phyloP scores from a whole-genome alignment of 2,329 filamentous ascomycete species.

The Neobulgaria alba region DNA sequence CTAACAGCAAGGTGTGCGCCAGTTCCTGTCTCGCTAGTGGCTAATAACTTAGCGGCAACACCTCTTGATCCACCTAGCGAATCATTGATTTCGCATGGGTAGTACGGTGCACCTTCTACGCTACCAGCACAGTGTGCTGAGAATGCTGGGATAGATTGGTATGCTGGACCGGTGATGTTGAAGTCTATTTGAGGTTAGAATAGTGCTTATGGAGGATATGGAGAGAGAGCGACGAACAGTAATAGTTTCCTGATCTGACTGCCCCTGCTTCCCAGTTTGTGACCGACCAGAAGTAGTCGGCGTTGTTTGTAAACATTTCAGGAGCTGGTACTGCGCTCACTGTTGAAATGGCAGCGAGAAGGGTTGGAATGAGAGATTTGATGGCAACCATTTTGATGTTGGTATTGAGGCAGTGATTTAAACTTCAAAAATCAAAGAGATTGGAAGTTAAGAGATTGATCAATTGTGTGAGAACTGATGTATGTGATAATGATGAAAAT shows the following conservation, averaged over 20 bases:
- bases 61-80: slow-evolving; percentile 3
- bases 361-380: slow-evolving; percentile 3
- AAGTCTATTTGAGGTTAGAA: slow-evolving; percentile 5
- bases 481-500: too few relatives aligned
- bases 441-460: too few relatives aligned
- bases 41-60: slow-evolving; percentile 7
- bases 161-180: slow-evolving; percentile 7
- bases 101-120: slow-evolving; percentile 2
- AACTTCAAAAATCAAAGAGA: too few relatives aligned
- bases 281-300: slow-evolving; percentile 7
- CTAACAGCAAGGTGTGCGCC: slow-evolving; percentile 12
- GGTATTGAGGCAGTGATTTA: too few relatives aligned
- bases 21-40: slow-evolving; percentile 6
- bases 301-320: slow-evolving; percentile 3
- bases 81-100: slow-evolving; percentile 5
- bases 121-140: slow-evolving; percentile 7
- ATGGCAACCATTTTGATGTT: too few relatives aligned
- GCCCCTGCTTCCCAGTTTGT: slow-evolving; percentile 10
- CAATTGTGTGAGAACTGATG: too few relatives aligned
- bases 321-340: slow-evolving; percentile 2
- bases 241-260: slow-evolving; percentile 4
- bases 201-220: too few relatives aligned
- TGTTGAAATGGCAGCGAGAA: slow-evolving; percentile 6
- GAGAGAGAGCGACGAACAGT: slow-evolving; percentile 4
- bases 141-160: slow-evolving; percentile 8